Conservation (phyloP, 345 rosid species). For the Gossypium thurberi region DNA sequence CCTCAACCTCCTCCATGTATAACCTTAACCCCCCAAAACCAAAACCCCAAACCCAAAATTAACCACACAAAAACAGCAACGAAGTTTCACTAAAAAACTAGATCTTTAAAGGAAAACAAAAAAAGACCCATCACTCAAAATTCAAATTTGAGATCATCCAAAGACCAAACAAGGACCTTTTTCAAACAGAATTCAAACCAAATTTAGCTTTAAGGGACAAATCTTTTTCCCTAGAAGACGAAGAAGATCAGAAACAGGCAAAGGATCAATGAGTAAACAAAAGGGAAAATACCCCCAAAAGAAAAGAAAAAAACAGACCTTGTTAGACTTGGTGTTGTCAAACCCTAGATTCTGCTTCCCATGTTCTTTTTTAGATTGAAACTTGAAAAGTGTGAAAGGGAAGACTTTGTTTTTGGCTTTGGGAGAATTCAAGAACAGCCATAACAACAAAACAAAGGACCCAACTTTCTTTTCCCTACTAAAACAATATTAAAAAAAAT, state of each 20-base stretch:
- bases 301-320: slow-evolving; percentile 25
- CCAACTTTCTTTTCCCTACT: too few species aligned
- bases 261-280: neutral
- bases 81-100: slow-evolving; percentile 9
- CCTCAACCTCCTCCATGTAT: slow-evolving; percentile 84
- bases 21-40: slow-evolving; percentile 5
- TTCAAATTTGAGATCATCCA: slow-evolving; percentile 21
- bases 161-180: slow-evolving; percentile 3
- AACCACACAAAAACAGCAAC: slow-evolving; percentile 19
- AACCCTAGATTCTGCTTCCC: slow-evolving; percentile 57
- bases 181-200: slow-evolving; percentile 10
- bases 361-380: slow-evolving; percentile 31
- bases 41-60: slow-evolving; percentile 15
- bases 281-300: slow-evolving; percentile 12
- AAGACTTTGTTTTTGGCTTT: slow-evolving; percentile 46
- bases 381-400: slow-evolving; percentile 62
- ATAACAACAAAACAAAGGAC: slow-evolving; percentile 29
- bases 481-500: too few species aligned
- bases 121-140: slow-evolving; percentile 27
- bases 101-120: slow-evolving; percentile 13
- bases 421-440: slow-evolving; percentile 43
- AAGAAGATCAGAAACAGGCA: slow-evolving; percentile 17
- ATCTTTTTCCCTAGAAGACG: neutral
- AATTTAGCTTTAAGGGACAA: neutral
- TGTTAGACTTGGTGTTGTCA: slow-evolving; percentile 36